Conservation (phyloP, 73 alveolate species). For the Breviolum minutum region DNA sequence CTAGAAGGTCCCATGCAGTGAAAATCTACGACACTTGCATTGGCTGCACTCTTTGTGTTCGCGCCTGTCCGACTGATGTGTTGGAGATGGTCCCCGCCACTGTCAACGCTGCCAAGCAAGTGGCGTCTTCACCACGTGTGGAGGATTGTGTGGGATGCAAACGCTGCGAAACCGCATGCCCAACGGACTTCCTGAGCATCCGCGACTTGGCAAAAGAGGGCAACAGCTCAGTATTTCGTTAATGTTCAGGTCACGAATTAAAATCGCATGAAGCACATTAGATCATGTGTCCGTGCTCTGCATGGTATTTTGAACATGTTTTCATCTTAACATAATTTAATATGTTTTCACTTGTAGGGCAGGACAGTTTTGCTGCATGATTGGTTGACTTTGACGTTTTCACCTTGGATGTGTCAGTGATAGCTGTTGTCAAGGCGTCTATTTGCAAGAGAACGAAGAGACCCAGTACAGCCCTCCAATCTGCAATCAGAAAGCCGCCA, state of each 20-base stretch:
- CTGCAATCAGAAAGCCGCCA: neutral
- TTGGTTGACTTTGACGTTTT: neutral
- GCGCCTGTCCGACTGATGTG: slow-evolving; percentile 87
- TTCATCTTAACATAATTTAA: too few relatives aligned
- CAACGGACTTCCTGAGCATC: slow-evolving; percentile 94
- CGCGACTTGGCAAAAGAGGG: neutral
- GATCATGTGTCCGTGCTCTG: too few relatives aligned
- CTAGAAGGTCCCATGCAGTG: slow-evolving; percentile 80
- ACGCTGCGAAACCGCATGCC: slow-evolving; percentile 93
- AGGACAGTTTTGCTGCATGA: neutral
- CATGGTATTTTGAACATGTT: too few relatives aligned
- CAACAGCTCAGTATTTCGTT: neutral
- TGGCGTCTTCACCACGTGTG: slow-evolving; percentile 88
- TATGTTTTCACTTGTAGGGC: neutral
- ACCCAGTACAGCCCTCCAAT: slow-evolving; percentile 28
- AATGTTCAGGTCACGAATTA: too few relatives aligned
- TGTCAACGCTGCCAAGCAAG: slow-evolving; percentile 92
- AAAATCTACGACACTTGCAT: slow-evolving; percentile 95
- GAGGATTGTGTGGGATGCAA: slow-evolving; percentile 95
- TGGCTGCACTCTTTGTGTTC: slow-evolving; percentile 85
- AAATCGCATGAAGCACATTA: too few relatives aligned
- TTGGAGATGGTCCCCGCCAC: slow-evolving; percentile 94
- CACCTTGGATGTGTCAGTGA: neutral
- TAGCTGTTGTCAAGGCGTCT: slow-evolving; percentile 9
- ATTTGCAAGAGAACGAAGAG: slow-evolving; percentile 30